Base-by-base conservation (phyloP, 2,329 filamentous ascomycete genomes). In the Botryotinia calthae region DNA sequence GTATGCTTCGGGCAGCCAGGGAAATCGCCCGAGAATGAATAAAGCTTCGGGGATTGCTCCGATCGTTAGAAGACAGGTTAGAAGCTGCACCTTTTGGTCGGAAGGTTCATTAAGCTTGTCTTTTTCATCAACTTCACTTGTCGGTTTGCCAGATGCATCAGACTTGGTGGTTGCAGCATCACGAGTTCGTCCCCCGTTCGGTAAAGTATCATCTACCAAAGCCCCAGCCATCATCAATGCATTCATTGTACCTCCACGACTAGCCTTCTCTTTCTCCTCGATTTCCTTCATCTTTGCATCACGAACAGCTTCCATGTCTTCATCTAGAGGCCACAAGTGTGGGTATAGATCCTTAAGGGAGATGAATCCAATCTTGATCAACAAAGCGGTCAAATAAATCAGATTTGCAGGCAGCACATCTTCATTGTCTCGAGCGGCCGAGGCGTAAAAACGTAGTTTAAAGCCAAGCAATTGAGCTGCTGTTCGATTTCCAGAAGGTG, bases 331-430 rank as follows among this genome's bases (percentile, higher is more conserved):
- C 85, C 94, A 97, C 0, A 99, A 87, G 81, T 99, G 96, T 25
- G 94, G 91, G 81, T 97, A 98, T 1, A 99, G 85, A 80, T 99
- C 96, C 70, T 90, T 88, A 10, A 99, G 85, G 1, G 96, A 98
- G 74, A 99, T 93, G 81, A 99, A 99, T 1, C 96, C 97, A 76
- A 98, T 93, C 83, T 99, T 99, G 83, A 99, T 95, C 44, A 99
- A 88, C 48, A 98, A 87, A 1, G 96, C 95, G 0, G 95, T 92
- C 28, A 99, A 87, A 77, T 96, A 97, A 44, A 98, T 93, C 4
- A 99, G 86, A 78, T 99, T 99, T 56, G 96, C 93, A 0, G 96
- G 96, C 2, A 98, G 86, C 4, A 90, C 86, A 79, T 98, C 96
- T 1, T 87, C 85, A 71, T 90, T 87, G 74, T 93, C 89, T 72